Base-by-base conservation (phyloP, 768 basidiomycete species). In the Crepidotus variabilis region DNA sequence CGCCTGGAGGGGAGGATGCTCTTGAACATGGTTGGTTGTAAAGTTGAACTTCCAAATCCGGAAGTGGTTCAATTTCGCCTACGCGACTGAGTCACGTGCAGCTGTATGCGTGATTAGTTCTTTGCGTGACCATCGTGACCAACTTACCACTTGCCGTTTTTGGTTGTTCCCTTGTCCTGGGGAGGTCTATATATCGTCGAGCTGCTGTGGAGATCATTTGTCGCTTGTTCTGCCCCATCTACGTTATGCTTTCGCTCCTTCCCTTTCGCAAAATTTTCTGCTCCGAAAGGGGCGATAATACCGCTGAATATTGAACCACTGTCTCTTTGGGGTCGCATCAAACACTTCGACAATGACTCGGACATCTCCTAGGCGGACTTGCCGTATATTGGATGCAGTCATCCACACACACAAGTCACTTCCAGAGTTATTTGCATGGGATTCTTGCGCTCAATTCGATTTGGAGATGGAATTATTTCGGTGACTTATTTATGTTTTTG, bases 1-100 rank as follows among this genome's bases (percentile, higher is more conserved):
- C 90, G 79, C 71, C 86, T 85, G 9, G 84, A 79, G 1, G 87
- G 86, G 34, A 92, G 74, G 54, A 92, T 90, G 63, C 82, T 80
- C 73, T 90, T 91, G 78, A 92, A 92, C 90, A 92, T 92, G 65
- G 68, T 69, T 55, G 61, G 47, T 59, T 60, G 59, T 43, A 56
- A 61, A 64, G 65, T 64, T 67, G 60, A 62, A 66, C 59, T 63
- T 68, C 68, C 67, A 57, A 63, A 70, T 67, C 63, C 51, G 71
- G 67, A 35, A 60, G 61, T 66, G 68, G 69, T 74, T 69, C 65
- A 68, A 62, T 63, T 62, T 57, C 55, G 58, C 54, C 52, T 66
- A 68, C 74, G 73, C 73, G 75, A 48, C 61, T 52, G 21, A 48
- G 21, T 65, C 65, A 65, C 65, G 63, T 63, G 67, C 35, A 21